Evolutionary conservation across 805 yeast species (phyloP), one percentile per base, ranked within the genome.

Genomic region (Candida corydali): DNA sequence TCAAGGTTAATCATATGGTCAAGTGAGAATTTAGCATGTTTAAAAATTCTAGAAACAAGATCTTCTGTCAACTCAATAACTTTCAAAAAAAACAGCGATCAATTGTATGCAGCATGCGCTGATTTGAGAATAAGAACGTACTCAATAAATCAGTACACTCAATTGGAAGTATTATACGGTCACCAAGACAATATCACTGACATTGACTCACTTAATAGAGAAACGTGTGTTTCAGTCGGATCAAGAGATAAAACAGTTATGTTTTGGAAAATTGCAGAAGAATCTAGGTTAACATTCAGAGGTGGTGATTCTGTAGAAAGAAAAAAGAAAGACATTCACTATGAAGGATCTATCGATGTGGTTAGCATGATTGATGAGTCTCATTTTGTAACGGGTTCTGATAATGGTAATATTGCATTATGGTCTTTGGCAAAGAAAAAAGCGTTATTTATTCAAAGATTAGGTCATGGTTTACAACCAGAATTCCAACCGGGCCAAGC

Each of bases 251-350:
- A 94, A 51, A 86, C 96, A 4, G 96, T 91, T 8, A 83, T 94
- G 82, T 69, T 86, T 50, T 93, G 98, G 98, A 93, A 93, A 58
- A 87, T 93, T 46, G 78, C 95, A 17, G 98, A 93, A 51, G 98
- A 93, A 63, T 80, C 95, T 1, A 78, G 97, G 54, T 74, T 93
- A 51, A 88, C 96, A 0, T 91, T 91, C 59, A 76, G 96, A 55
- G 96, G 95, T 43, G 95, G 94, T 40, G 96, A 87, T 52, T 61
- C 60, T 11, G 66, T 59, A 32, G 76, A 63, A 48, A 69, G 59
- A 58, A 58, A 53, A 44, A 61, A 50, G 46, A 62, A 46, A 62
- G 65, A 46, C 60, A 55, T 45, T 50, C 73, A 67, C 45, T 65
- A 77, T 29, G 97, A 93, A 57, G 98, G 98, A 9, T 80, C 93